phyloP scores from a whole-genome alignment of 2,329 filamentous ascomycete species.

The Lachnellula cervina region DNA sequence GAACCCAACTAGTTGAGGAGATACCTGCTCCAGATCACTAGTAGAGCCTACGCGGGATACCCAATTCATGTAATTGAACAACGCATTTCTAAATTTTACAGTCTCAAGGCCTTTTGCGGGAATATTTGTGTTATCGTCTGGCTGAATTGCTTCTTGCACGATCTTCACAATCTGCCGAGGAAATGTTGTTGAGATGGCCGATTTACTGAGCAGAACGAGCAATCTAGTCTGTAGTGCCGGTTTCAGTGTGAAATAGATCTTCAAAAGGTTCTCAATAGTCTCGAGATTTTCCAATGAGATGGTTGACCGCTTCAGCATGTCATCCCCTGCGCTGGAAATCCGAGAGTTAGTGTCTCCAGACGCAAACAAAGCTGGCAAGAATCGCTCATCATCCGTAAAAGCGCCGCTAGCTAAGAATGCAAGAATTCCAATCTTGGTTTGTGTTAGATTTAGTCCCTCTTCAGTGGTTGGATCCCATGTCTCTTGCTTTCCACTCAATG shows the following conservation, averaged over 20 bases:
- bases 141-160: constrained; percentile 60
- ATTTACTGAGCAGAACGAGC: constrained; percentile 70
- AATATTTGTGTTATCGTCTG: constrained; percentile 34
- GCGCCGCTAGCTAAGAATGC: constrained; percentile 77
- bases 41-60: constrained; percentile 67
- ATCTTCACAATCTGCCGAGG: constrained; percentile 62
- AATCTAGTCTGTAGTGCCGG: constrained; percentile 73
- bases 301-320: constrained; percentile 75
- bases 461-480: constrained; percentile 59
- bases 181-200: constrained; percentile 66
- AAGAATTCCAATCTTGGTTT: constrained; percentile 65
- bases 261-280: constrained; percentile 63
- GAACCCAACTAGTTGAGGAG: constrained; percentile 60
- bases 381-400: constrained; percentile 77
- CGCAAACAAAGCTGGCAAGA: constrained; percentile 78
- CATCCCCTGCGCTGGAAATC: constrained; percentile 80
- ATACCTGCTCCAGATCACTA: constrained; percentile 59
- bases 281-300: constrained; percentile 66
- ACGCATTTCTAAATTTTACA: constrained; percentile 71
- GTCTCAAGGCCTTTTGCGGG: constrained; percentile 49
- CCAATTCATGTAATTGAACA: constrained; percentile 86
- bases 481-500: constrained; percentile 59
- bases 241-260: constrained; percentile 68
- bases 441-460: constrained; percentile 60
- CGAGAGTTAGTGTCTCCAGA: constrained; percentile 77